Conservation (phyloP, 768 basidiomycete genomes). For the Asterophora parasitica region DNA sequence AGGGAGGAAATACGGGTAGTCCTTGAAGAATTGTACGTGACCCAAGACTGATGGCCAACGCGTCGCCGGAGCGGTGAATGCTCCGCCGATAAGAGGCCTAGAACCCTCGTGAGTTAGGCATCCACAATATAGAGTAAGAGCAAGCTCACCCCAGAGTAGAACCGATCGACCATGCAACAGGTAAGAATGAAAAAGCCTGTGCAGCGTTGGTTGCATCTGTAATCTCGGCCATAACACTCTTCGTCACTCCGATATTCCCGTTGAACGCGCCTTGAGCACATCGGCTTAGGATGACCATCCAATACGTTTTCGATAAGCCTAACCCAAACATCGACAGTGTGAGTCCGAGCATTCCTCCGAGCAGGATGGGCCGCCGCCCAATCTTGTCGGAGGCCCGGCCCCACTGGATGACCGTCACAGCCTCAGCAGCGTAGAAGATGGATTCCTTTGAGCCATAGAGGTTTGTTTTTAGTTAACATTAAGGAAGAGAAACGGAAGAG, state of each 20-base stretch:
- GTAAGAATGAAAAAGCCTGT: slow-evolving; percentile 13
- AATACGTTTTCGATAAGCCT: slow-evolving; percentile 29
- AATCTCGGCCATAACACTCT: slow-evolving; percentile 27
- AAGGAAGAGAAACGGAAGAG: neutral
- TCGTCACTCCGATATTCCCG: slow-evolving; percentile 28
- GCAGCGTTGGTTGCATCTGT: slow-evolving; percentile 14
- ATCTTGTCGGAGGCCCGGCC: slow-evolving; percentile 29
- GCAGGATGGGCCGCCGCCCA: slow-evolving; percentile 30
- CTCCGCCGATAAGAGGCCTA: slow-evolving; percentile 49
- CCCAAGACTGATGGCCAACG: slow-evolving; percentile 41
- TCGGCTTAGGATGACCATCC: slow-evolving; percentile 20
- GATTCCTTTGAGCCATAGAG: slow-evolving; percentile 24
- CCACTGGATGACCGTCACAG: slow-evolving; percentile 30
- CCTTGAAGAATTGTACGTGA: slow-evolving; percentile 32
- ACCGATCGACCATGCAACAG: slow-evolving; percentile 15
- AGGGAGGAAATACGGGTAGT: slow-evolving; percentile 55
- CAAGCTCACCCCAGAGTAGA: slow-evolving; percentile 11
- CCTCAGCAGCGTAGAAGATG: slow-evolving; percentile 30
- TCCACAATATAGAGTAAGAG: neutral
- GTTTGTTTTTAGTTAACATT: neutral
- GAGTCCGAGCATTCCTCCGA: slow-evolving; percentile 29
- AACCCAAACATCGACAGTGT: slow-evolving; percentile 27
- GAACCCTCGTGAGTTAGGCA: neutral
- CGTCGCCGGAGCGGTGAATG: slow-evolving; percentile 41
- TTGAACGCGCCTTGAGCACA: slow-evolving; percentile 28